A percentile compares a stretch with the other conserved stretches of the same genome.
Evolutionary conservation across 2,329 filamentous ascomycete species (phyloP).

Genomic region (Bisporella sp.): DNA sequence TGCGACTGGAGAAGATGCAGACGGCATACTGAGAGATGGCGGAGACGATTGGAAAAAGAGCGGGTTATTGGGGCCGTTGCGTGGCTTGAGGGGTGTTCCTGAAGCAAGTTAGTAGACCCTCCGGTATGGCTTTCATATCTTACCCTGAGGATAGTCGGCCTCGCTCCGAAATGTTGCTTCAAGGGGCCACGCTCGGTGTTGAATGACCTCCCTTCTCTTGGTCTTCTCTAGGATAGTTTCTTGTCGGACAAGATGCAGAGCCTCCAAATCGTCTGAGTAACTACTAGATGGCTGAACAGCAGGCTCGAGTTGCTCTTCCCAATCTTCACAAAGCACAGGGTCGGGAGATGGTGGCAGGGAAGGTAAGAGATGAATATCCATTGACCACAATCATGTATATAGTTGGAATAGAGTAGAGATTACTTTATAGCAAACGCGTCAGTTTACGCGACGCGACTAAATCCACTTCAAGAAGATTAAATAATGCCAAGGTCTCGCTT

Average conservation of each 20-base stretch:
- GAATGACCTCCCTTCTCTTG: constrained; percentile 39
- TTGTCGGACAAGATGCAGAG: constrained; percentile 32
- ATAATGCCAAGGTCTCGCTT: too few relatives aligned
- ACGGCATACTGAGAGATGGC: constrained; percentile 41
- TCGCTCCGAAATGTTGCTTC: constrained; percentile 43
- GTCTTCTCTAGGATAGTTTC: constrained; percentile 36
- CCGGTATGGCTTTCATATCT: not conserved
- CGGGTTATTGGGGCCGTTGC: constrained; percentile 2
- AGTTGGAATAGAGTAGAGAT: not conserved
- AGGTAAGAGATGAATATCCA: constrained; percentile 16
- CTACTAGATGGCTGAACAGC: constrained; percentile 15
- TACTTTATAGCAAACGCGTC: too few relatives aligned
- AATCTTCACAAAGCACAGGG: constrained; percentile 17
- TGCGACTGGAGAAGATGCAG: constrained; percentile 51
- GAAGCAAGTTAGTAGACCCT: constrained; percentile 4
- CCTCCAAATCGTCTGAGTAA: constrained; percentile 40
- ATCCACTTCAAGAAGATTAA: not conserved
- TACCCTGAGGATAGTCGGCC: constrained; percentile 30
- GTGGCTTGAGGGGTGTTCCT: constrained; percentile 20
- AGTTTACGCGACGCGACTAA: constrained; percentile 5
- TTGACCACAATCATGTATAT: constrained; percentile 9
- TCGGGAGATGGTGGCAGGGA: constrained; percentile 18
- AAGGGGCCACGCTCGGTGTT: constrained; percentile 41
- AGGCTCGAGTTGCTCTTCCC: constrained; percentile 12
- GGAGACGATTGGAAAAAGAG: constrained; percentile 31